Evolutionary conservation across 768 basidiomycete species (phyloP), one percentile per base, ranked within the genome.

Genomic region (Strobilomyces dryophilus): DNA sequence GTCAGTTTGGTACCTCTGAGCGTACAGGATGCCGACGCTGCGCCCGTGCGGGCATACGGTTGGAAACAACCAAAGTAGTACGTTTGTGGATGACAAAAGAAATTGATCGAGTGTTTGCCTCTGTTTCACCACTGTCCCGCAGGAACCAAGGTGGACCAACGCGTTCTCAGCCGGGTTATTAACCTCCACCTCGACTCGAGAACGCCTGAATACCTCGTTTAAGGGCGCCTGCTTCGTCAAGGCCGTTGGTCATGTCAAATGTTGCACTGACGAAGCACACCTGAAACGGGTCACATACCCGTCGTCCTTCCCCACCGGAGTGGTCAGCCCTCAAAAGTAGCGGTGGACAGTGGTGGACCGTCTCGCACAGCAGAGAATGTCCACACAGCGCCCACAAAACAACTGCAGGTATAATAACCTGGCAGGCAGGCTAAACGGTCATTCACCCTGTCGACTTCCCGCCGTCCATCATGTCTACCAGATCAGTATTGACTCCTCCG

Each of bases 41-140:
- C 84, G 14, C 87, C 87, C 1, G 72, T 87, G n/a, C 76, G 87
- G 55, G 88, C 85, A 5, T 82, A 82, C 54, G 87, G 82, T 8
- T 82, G 78, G 79, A 64, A 40, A 45, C 53, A 56, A 45, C 24
- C 18, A 10, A 31, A 31, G 31, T 31, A 10, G 10, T 31, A 10
- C 31, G 10, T 31, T 31, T 10, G 10, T 10, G 31, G 10, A 31
- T 35, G 10, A 11, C 35, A 14, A 9, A 35, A 14, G 35, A 35
- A 35, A 35, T 15, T 35, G 14, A 35, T 14, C 5, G 6, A 35
- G 15, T 64, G 2, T 65, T 65, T 63, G 15, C 32, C 20, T 41
- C 3, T 57, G 4, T 63, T 60, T 55, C 8, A 27, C 27, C 20
- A 15, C 21, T 48, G 35, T 47, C 47, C 39, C 44, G 27, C 55